Evolutionary conservation across 768 basidiomycete genomes (phyloP).

Genomic region (Amyloporia xantha): DNA sequence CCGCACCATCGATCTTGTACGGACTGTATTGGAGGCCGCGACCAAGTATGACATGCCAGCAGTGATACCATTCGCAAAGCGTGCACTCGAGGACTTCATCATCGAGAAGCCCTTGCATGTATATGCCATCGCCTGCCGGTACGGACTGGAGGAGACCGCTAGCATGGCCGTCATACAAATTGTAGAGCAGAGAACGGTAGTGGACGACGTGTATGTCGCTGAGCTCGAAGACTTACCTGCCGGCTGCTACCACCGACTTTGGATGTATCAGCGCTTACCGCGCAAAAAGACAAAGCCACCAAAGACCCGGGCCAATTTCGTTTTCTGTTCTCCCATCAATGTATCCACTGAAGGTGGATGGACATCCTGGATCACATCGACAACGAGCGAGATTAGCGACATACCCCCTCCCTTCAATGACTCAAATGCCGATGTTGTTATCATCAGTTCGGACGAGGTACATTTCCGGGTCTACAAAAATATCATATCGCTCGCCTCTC

Average conservation of each 20-base stretch:
- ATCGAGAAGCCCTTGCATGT: background rate
- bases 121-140: background rate
- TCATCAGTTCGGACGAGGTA: background rate
- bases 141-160: background rate
- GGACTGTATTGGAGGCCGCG: slow-evolving; percentile 3
- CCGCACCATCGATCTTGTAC: background rate
- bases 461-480: background rate
- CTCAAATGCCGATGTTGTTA: background rate
- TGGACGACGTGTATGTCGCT: background rate
- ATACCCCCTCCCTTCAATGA: background rate
- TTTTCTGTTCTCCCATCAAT: too few relatives aligned
- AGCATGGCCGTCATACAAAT: background rate
- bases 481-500: background rate
- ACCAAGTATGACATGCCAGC: slow-evolving; percentile 4
- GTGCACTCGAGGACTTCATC: background rate
- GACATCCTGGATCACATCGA: background rate
- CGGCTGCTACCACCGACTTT: background rate
- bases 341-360: too few relatives aligned
- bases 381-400: background rate
- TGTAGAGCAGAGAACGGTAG: background rate
- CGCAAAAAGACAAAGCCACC: background rate
- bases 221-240: background rate
- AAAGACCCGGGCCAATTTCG: too few relatives aligned
- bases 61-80: background rate
- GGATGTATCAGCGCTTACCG: background rate